Conservation (phyloP, 345 rosid genomes). For the Cardamine chenopodiifolia region DNA sequence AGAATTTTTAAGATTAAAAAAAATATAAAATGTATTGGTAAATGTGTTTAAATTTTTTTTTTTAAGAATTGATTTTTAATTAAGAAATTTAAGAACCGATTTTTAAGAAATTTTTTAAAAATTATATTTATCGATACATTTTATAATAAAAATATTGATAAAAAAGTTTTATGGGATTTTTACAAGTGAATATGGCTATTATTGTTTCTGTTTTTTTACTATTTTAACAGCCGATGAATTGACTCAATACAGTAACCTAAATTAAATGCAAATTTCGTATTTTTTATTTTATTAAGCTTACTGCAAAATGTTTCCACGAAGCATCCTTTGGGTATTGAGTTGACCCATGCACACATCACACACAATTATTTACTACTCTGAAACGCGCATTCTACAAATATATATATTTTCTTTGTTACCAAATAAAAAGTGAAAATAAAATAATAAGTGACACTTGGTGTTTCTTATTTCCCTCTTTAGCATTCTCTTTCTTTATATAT, state of each 20-base stretch:
- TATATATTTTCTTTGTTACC: constrained; percentile 4
- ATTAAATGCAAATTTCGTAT: constrained; percentile 4
- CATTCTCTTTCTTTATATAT: constrained; percentile 26
- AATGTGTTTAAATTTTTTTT: no score
- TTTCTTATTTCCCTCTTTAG: constrained; percentile 37
- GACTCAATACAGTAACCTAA: constrained; percentile 36
- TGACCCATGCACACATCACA: constrained; percentile 38
- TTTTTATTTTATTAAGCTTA: neutral
- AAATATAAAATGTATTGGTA: no score
- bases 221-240: constrained; percentile 11
- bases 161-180: no score
- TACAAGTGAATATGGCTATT: no score
- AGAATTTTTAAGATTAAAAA: no score
- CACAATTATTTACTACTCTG: constrained; percentile 36
- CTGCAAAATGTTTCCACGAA: constrained; percentile 23
- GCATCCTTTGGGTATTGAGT: constrained; percentile 27
- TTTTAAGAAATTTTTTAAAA: no score
- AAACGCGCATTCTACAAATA: constrained; percentile 37
- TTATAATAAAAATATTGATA: no score
- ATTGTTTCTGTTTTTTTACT: constrained; percentile 18
- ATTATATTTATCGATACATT: no score
- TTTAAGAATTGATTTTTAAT: no score
- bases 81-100: no score
- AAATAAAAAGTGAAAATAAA: constrained; percentile 33
- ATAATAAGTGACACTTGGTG: constrained; percentile 42